A percentile compares a stretch with the other conserved stretches of the same genome.
These are phyloP conservation scores for Hypoxylon crocopeplum DNA, from an alignment of 495 filamentous ascomycete species.

Conservation along the genomic window DNA sequence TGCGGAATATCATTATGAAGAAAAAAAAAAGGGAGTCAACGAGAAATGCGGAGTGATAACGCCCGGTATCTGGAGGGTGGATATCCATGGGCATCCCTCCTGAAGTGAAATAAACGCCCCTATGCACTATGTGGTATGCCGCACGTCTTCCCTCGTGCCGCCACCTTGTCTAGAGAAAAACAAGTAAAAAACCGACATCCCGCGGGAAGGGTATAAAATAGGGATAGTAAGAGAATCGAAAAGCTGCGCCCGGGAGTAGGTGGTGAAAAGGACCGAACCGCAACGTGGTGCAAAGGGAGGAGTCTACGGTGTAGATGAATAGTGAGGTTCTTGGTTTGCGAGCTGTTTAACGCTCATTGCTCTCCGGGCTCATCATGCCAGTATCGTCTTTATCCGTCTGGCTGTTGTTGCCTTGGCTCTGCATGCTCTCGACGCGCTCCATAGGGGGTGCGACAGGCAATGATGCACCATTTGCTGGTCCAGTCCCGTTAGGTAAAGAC, in stretches of 20 bases:
- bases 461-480: slow-evolving; percentile 22
- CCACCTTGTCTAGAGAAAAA: slow-evolving; percentile 11
- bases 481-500: slow-evolving; percentile 44
- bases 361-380: slow-evolving; percentile 74
- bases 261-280: too few species aligned
- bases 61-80: slow-evolving; percentile 4
- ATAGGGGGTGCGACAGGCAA: slow-evolving; percentile 44
- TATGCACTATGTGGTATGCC: slow-evolving; percentile 27
- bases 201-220: slow-evolving; percentile 30
- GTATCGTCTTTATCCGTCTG: slow-evolving; percentile 63
- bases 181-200: slow-evolving; percentile 8
- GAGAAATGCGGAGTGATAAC: not conserved
- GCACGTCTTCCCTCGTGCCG: slow-evolving; percentile 14
- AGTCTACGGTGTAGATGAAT: too few species aligned
- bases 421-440: slow-evolving; percentile 58
- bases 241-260: not conserved
- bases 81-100: slow-evolving; percentile 24
- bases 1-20: slow-evolving; percentile 27
- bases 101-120: slow-evolving; percentile 24
- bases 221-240: slow-evolving; percentile 22
- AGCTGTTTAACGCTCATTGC: slow-evolving; percentile 61
- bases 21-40: slow-evolving; percentile 14
- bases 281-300: too few species aligned
- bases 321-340: too few species aligned
- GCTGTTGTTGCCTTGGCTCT: slow-evolving; percentile 58